Conservation (phyloP, 306 rosid genomes). For the Malus orientalis region DNA sequence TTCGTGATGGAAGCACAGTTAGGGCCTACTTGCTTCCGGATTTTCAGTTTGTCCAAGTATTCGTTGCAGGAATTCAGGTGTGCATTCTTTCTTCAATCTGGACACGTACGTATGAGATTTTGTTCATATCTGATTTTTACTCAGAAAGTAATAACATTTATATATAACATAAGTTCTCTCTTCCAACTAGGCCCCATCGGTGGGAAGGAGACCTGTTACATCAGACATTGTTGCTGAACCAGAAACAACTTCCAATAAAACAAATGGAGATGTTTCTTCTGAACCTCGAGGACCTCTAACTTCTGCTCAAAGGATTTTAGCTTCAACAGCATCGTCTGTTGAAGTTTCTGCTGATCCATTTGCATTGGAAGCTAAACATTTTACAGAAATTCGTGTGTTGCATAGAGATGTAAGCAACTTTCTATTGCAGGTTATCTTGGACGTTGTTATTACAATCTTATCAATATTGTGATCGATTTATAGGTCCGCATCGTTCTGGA, state of each 20-base stretch:
- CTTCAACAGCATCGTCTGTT: slow-evolving; percentile 41
- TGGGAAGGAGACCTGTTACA: slow-evolving; percentile 75
- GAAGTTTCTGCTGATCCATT: slow-evolving; percentile 73
- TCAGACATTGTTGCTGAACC: slow-evolving; percentile 50
- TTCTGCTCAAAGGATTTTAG: slow-evolving; percentile 91
- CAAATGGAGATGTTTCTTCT: slow-evolving; percentile 59
- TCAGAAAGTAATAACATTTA: background rate
- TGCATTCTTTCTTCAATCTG: background rate
- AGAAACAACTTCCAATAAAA: slow-evolving; percentile 40
- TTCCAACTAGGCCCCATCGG: slow-evolving; percentile 64
- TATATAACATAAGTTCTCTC: slow-evolving; percentile 1
- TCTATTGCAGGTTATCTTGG: slow-evolving; percentile 2
- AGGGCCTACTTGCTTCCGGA: slow-evolving; percentile 82
- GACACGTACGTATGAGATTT: background rate
- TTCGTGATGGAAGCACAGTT: slow-evolving; percentile 89
- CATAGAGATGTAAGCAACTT: slow-evolving; percentile 60
- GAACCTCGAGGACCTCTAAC: slow-evolving; percentile 74
- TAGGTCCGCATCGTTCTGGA: slow-evolving; percentile 92
- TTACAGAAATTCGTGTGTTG: slow-evolving; percentile 91
- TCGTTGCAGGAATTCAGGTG: slow-evolving; percentile 91
- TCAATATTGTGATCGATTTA: slow-evolving; percentile 31
- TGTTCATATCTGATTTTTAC: background rate
- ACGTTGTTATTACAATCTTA: slow-evolving; percentile 11
- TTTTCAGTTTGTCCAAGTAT: slow-evolving; percentile 93
- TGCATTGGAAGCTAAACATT: slow-evolving; percentile 82